Evolutionary conservation across 495 filamentous ascomycete genomes (phyloP), one percentile per base, ranked within the genome.

Genomic region (Chaetomium fimeti): DNA sequence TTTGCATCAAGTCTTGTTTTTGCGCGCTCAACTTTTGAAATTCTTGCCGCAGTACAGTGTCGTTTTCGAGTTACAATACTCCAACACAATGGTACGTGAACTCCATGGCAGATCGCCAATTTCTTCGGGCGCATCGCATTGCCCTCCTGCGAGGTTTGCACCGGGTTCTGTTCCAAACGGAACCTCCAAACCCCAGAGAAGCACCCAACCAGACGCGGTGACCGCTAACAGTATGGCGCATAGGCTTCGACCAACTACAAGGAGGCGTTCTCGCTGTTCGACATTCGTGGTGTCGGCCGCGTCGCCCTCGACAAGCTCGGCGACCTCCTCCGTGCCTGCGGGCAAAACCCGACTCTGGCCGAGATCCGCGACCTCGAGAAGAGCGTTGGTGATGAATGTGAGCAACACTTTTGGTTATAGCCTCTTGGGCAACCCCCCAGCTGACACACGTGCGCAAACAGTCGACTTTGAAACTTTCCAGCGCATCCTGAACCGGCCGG

Each of bases 201-300:
- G 20, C n/a, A 18, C 45, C 45, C 45, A 43, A 43, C 16, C 32
- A 18, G 6, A 49, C n/a, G 1, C 1, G 20, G 2, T n/a, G n/a
- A 49, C 12, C 36, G 72, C 81, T 80, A 82, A 81, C 69, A 79
- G 60, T 77, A 72, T 65, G 77, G 78, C 58, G 68, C 70, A 58
- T 87, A 96, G 93, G 91, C 93, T 81, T 93, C 91, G 60, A 98
- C 94, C 76, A 98, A 98, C 87, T 98, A 98, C 91, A 97, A 97
- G 84, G 94, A 98, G 88, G 94, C 94, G 66, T 98, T 98, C 83
- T 91, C 92, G 57, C 91, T 98, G 73, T 98, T 97, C 84, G 94
- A 98, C 82, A 97, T 96, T 85, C 92, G 94, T 71, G 94, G 95
- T 71, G 93, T 89, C 73, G 91, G 91, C 67, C 92, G 90, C 64